Evolutionary conservation across 805 yeast genomes (phyloP).

Genomic region (Zygosaccharomyces kombuchaensis): DNA sequence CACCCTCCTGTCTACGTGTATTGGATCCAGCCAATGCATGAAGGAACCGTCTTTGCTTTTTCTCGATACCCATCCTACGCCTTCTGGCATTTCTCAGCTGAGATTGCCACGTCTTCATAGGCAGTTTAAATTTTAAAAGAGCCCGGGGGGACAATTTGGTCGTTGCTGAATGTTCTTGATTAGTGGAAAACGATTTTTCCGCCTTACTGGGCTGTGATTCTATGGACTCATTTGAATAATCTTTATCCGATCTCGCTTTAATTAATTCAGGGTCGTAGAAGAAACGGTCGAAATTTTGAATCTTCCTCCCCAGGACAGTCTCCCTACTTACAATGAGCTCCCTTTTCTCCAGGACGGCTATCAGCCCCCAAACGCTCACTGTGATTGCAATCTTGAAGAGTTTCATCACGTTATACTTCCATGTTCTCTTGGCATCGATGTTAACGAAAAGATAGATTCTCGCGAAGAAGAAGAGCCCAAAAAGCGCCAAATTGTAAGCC

Average conservation of each 20-base stretch:
- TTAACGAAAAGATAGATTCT: slow-evolving; percentile 16
- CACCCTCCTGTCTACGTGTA: background rate
- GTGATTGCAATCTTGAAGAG: slow-evolving; percentile 28
- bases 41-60: slow-evolving; percentile 3
- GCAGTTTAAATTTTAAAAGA: slow-evolving; percentile 4
- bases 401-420: slow-evolving; percentile 25
- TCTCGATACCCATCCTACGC: slow-evolving; percentile 7
- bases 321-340: slow-evolving; percentile 25
- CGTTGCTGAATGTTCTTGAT: background rate
- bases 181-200: background rate
- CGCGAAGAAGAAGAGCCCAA: slow-evolving; percentile 16
- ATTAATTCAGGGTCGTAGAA: slow-evolving; percentile 27
- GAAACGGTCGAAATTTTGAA: slow-evolving; percentile 27
- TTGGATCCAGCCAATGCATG: slow-evolving; percentile 7
- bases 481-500: slow-evolving; percentile 20
- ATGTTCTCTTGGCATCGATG: slow-evolving; percentile 9
- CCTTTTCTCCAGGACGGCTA: slow-evolving; percentile 29
- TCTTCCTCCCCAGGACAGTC: slow-evolving; percentile 32
- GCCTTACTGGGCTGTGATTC: background rate
- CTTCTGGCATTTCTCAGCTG: slow-evolving; percentile 11
- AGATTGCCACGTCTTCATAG: slow-evolving; percentile 14
- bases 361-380: slow-evolving; percentile 34
- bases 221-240: background rate
- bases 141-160: background rate
- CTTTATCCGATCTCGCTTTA: slow-evolving; percentile 6